A percentile compares a stretch with the other conserved stretches of the same genome.
Evolutionary conservation across 495 filamentous ascomycete genomes (phyloP).

Genomic region (Entonaema liquescens): DNA sequence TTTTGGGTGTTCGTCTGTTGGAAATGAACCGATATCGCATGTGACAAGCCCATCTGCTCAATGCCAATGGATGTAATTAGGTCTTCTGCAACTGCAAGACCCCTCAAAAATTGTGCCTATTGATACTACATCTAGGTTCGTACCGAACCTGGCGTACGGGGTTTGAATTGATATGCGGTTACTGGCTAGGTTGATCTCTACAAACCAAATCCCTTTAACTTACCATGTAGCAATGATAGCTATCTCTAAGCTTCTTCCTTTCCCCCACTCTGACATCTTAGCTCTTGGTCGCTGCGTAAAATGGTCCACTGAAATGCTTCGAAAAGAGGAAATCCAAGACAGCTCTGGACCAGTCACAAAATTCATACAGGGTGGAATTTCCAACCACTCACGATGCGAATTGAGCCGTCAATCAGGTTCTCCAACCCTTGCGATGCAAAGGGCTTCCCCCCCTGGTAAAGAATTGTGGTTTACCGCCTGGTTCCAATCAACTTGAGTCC

Average conservation of each 20-base stretch:
- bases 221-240: neutral
- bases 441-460: neutral
- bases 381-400: constrained; percentile 30
- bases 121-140: constrained; percentile 25
- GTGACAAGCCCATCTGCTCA: constrained; percentile 15
- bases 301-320: constrained; percentile 29
- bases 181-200: neutral
- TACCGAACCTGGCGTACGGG: constrained; percentile 17
- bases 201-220: constrained; percentile 17
- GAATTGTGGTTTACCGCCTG: neutral
- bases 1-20: constrained; percentile 10
- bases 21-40: constrained; percentile 27
- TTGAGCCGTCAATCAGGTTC: constrained; percentile 17
- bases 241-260: neutral
- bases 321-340: constrained; percentile 31
- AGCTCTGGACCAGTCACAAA: constrained; percentile 42
- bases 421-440: neutral
- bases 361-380: constrained; percentile 38
- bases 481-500: constrained; percentile 25
- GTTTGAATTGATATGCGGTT: constrained; percentile 26
- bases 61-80: constrained; percentile 19
- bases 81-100: constrained; percentile 11
- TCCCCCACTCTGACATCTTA: constrained; percentile 23
- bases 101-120: constrained; percentile 16
- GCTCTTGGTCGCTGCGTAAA: constrained; percentile 21